phyloP scores from a whole-genome alignment of 202 grass and related monocot species.

The Panicum hallii region DNA sequence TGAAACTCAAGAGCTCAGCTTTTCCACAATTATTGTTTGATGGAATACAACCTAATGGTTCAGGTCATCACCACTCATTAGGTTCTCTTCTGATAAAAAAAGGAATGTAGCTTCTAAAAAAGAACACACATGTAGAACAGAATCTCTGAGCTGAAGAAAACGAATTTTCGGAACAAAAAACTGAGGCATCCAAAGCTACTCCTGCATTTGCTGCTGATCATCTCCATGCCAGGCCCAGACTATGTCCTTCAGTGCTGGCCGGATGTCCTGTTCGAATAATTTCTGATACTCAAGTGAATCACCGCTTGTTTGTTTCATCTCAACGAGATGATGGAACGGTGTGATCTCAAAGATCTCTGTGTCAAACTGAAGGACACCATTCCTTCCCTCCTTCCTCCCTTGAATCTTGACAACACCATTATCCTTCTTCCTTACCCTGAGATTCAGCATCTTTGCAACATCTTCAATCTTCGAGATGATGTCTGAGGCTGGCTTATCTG shows the following conservation, averaged over 20 bases:
- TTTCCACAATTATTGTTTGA: constrained; percentile 9
- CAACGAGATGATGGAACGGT: constrained; percentile 63
- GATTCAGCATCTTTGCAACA: constrained; percentile 60
- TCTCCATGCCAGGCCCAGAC: constrained; percentile 74
- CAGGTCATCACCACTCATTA: background rate
- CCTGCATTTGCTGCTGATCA: constrained; percentile 39
- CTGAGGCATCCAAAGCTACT: constrained; percentile 28
- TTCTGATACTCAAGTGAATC: constrained; percentile 78
- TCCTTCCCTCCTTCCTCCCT: constrained; percentile 61
- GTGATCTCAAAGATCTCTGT: constrained; percentile 78
- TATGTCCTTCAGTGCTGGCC: constrained; percentile 73
- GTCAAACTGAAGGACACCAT: constrained; percentile 71
- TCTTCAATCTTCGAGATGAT: constrained; percentile 73
- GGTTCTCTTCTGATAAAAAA: background rate
- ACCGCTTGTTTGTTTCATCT: constrained; percentile 78
- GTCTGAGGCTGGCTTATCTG: constrained; percentile 54
- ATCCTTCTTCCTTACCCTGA: constrained; percentile 85
- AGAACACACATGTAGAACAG: background rate
- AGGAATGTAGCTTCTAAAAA: constrained; percentile 11
- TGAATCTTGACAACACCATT: constrained; percentile 75
- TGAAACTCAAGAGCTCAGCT: background rate
- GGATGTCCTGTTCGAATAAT: constrained; percentile 63
- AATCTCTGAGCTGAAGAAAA: constrained; percentile 7
- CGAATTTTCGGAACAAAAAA: background rate
- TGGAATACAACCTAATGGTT: background rate